A percentile compares a stretch with the other conserved stretches of the same genome.
phyloP scores from a whole-genome alignment of 1,139 yeast genomes.

The Candida frijolesensis region DNA sequence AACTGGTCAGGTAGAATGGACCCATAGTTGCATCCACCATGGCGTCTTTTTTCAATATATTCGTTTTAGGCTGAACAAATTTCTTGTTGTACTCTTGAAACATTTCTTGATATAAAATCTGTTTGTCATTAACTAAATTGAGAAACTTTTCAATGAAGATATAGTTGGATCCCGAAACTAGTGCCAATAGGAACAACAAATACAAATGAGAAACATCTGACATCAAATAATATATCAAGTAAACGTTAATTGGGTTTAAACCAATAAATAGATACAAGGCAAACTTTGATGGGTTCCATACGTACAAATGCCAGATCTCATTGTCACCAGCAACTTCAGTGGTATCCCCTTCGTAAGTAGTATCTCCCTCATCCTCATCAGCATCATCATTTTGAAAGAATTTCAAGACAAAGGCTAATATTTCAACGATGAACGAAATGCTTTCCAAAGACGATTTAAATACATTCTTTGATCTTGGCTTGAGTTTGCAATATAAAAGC shows the following conservation, averaged over 20 bases:
- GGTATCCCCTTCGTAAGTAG: constrained; percentile 3
- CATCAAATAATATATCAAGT: constrained; percentile 36
- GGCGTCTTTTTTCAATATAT: constrained; percentile 60
- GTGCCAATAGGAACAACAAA: constrained; percentile 34
- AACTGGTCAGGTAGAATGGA: constrained; percentile 32
- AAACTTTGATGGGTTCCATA: constrained; percentile 64
- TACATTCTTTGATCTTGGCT: constrained; percentile 43
- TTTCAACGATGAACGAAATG: constrained; percentile 11
- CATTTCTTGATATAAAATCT: constrained; percentile 61
- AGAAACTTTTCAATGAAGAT: constrained; percentile 48
- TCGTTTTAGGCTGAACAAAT: constrained; percentile 62
- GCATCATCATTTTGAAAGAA: constrained; percentile 13
- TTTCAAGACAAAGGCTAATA: constrained; percentile 10
- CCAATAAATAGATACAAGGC: constrained; percentile 48
- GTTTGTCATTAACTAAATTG: constrained; percentile 57
- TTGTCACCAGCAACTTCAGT: constrained; percentile 24
- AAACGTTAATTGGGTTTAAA: constrained; percentile 58
- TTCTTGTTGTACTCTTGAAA: constrained; percentile 66
- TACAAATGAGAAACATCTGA: constrained; percentile 39
- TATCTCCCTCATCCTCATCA: constrained; percentile 11
- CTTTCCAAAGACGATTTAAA: constrained; percentile 14
- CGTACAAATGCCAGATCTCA: constrained; percentile 53
- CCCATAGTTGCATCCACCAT: constrained; percentile 62
- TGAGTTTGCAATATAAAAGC: constrained; percentile 34
- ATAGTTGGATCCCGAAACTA: constrained; percentile 40